These are phyloP conservation scores for Pseudocercospora pini-densiflorae DNA, from an alignment of 2,329 filamentous ascomycete species.

Conservation along the genomic window DNA sequence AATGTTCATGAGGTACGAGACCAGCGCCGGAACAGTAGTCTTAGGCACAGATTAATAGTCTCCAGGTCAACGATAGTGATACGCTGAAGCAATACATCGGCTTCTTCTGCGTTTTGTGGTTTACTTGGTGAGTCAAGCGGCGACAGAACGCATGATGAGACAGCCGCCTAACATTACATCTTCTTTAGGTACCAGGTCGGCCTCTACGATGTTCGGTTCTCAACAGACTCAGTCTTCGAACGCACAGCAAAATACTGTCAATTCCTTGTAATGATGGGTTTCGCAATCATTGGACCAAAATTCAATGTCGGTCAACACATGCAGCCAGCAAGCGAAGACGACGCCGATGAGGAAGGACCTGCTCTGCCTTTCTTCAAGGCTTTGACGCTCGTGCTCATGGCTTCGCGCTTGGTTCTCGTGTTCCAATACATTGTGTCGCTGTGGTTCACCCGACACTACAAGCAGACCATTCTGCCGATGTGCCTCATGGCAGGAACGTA, in stretches of 20 bases:
- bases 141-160: neutral
- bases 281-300: constrained; percentile 61
- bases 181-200: constrained; percentile 68
- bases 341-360: constrained; percentile 42
- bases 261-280: constrained; percentile 68
- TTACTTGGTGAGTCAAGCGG: constrained; percentile 59
- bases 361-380: constrained; percentile 43
- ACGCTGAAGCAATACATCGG: constrained; percentile 52
- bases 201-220: constrained; percentile 69
- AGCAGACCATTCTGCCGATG: constrained; percentile 39
- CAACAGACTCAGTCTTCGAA: constrained; percentile 67
- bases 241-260: constrained; percentile 63
- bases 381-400: constrained; percentile 46
- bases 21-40: neutral
- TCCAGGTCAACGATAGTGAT: constrained; percentile 53
- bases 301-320: constrained; percentile 43
- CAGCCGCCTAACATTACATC: constrained; percentile 47
- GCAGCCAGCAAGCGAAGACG: constrained; percentile 40
- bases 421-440: constrained; percentile 46
- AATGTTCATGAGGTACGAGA: constrained; percentile 51
- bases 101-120: constrained; percentile 65
- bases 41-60: neutral
- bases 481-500: constrained; percentile 40
- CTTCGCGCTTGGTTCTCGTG: constrained; percentile 42
- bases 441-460: constrained; percentile 40